A percentile compares a stretch with the other conserved stretches of the same genome.
Evolutionary conservation across 140 eudicot genomes (phyloP).

Genomic region (Oenanthe javanica): DNA sequence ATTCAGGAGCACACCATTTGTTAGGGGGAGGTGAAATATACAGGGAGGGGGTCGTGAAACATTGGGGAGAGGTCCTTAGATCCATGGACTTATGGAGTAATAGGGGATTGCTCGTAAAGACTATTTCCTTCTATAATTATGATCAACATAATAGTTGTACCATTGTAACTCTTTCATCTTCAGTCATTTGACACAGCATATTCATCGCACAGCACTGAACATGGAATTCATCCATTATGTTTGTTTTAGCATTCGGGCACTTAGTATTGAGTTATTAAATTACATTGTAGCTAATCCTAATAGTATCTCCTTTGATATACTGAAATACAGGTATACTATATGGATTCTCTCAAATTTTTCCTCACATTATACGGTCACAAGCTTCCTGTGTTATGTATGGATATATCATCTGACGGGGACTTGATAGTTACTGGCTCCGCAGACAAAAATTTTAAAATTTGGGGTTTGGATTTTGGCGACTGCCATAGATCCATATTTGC

Average conservation of each 20-base stretch:
- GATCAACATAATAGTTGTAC: neutral
- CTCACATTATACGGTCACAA: constrained; percentile 86
- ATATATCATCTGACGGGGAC: constrained; percentile 91
- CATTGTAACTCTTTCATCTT: neutral
- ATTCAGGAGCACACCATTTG: neutral
- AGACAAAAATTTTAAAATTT: constrained; percentile 84
- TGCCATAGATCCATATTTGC: constrained; percentile 95
- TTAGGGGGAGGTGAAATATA: neutral
- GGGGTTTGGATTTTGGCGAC: constrained; percentile 98
- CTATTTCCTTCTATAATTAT: neutral
- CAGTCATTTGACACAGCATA: neutral
- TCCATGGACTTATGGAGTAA: neutral
- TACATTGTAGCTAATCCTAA: constrained; percentile 13
- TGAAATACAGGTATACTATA: constrained; percentile 58
- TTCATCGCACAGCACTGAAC: neutral
- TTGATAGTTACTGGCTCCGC: constrained; percentile 90
- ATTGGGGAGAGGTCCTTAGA: neutral
- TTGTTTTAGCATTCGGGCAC: neutral
- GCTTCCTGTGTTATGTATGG: constrained; percentile 93
- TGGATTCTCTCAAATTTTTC: constrained; percentile 77
- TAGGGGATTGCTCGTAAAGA: neutral
- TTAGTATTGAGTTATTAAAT: neutral
- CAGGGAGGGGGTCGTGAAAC: neutral
- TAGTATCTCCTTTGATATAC: neutral
- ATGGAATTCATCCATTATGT: neutral